These are phyloP conservation scores for Yarrowia sp. DNA, from an alignment of 805 yeast genomes.

Conservation along the genomic window DNA sequence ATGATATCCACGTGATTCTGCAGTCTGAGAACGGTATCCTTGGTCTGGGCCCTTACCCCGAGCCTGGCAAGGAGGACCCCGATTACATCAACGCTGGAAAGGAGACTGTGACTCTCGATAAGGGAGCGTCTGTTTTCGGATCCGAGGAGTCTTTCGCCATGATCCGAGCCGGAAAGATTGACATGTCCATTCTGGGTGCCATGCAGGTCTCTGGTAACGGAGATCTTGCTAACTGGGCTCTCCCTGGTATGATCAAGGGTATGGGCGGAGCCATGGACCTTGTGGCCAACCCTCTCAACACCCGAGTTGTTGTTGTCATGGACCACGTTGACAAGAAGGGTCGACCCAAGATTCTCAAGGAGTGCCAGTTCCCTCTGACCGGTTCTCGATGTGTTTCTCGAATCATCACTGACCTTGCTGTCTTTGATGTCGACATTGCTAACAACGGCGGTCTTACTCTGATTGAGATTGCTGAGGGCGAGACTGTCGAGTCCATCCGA, in stretches of 20 bases:
- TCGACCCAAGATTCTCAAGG: constrained; percentile 45
- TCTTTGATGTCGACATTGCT: constrained; percentile 44
- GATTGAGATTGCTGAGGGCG: constrained; percentile 44
- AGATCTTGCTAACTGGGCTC: constrained; percentile 53
- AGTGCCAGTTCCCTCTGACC: constrained; percentile 48
- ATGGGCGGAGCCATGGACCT: constrained; percentile 58
- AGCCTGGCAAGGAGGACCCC: constrained; percentile 45
- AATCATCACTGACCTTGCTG: constrained; percentile 48
- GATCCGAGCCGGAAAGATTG: constrained; percentile 48
- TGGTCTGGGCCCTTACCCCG: constrained; percentile 50
- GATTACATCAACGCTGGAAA: constrained; percentile 52
- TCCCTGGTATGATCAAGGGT: constrained; percentile 51
- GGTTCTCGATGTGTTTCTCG: constrained; percentile 46
- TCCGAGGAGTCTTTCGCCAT: constrained; percentile 51
- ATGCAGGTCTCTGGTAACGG: constrained; percentile 49
- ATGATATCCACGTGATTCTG: constrained; percentile 41
- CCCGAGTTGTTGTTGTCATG: constrained; percentile 47
- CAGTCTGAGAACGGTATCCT: constrained; percentile 51
- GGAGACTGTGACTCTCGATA: constrained; percentile 47
- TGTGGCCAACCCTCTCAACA: constrained; percentile 46
- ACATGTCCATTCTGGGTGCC: constrained; percentile 48
- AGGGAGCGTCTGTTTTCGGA: constrained; percentile 50
- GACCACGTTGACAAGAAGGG: constrained; percentile 50
- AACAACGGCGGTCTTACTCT: constrained; percentile 42
- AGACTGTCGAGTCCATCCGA: constrained; percentile 43